Percentiles rank a stretch among this genome's conserved stretches.
Evolutionary conservation across 805 yeast genomes (phyloP).

Genomic region (Ogataea paraovalis): DNA sequence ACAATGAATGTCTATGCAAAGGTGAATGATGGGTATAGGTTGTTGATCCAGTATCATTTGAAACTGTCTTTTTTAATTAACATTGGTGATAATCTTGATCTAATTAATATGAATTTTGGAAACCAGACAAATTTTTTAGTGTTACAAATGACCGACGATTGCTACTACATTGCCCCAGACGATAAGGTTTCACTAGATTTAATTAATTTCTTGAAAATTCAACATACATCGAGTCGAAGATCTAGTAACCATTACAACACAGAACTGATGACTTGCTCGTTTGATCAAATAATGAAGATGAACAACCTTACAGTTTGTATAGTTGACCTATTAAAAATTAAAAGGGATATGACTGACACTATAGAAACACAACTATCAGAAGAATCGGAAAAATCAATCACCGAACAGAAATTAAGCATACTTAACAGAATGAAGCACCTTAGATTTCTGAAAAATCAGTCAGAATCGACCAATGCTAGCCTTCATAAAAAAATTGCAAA

Average conservation of each 20-base stretch:
- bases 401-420: neutral
- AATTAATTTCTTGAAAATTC: slow-evolving; percentile 8
- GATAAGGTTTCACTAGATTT: slow-evolving; percentile 10
- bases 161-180: slow-evolving; percentile 26
- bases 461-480: neutral
- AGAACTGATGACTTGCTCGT: slow-evolving; percentile 29
- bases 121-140: slow-evolving; percentile 25
- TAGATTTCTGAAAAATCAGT: neutral
- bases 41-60: slow-evolving; percentile 23
- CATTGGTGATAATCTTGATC: slow-evolving; percentile 28
- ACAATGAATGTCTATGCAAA: slow-evolving; percentile 24
- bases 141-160: slow-evolving; percentile 28
- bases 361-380: slow-evolving; percentile 3
- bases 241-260: slow-evolving; percentile 3
- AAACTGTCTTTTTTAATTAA: slow-evolving; percentile 30
- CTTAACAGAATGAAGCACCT: neutral
- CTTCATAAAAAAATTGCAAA: neutral
- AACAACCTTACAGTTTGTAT: slow-evolving; percentile 36
- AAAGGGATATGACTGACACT: slow-evolving; percentile 8
- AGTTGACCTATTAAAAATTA: slow-evolving; percentile 28
- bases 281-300: slow-evolving; percentile 40
- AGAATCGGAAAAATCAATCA: neutral
- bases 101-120: slow-evolving; percentile 14
- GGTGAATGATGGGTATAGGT: slow-evolving; percentile 19
- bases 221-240: neutral